Evolutionary conservation across 1,284 basidiomycete genomes (phyloP).

Genomic region (Pseudozyma sp.): DNA sequence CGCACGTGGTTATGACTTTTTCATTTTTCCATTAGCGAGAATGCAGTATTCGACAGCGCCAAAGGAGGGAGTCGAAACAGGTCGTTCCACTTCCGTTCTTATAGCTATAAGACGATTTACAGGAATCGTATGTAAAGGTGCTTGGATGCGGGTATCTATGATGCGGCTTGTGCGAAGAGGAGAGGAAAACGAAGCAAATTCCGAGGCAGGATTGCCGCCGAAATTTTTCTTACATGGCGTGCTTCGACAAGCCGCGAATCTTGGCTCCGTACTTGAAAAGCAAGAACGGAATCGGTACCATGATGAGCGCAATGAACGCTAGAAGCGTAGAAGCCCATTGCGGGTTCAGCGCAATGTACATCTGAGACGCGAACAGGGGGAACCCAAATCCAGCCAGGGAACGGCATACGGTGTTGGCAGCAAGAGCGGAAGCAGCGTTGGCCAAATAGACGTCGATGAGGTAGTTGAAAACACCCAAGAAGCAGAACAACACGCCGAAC

Average conservation of each 20-base stretch:
- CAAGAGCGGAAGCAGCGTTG: conserved; percentile 72
- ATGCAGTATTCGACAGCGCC: too few relatives aligned
- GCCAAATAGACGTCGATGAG: conserved; percentile 73
- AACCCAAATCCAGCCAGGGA: conserved; percentile 75
- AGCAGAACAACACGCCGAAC: conserved; percentile 73
- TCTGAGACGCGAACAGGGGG: conserved; percentile 72
- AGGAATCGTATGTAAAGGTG: too few relatives aligned
- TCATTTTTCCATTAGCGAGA: too few relatives aligned
- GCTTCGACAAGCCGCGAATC: conserved; percentile 66
- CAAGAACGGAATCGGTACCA: conserved; percentile 77
- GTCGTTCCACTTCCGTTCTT: too few relatives aligned
- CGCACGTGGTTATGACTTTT: too few relatives aligned
- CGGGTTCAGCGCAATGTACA: conserved; percentile 75
- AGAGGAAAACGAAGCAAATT: neutral
- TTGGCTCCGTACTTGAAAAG: conserved; percentile 71
- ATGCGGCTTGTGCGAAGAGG: neutral
- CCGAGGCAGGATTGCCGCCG: neutral
- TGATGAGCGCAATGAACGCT: conserved; percentile 77
- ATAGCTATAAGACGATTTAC: too few relatives aligned
- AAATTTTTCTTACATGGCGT: conserved; percentile 24
- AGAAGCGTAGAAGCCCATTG: conserved; percentile 82
- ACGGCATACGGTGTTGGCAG: conserved; percentile 78
- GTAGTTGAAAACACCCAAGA: conserved; percentile 71
- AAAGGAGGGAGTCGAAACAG: too few relatives aligned
- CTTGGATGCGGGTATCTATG: neutral